Conservation (phyloP, 352 stramenopile species). For the Aphanomyces astaci region DNA sequence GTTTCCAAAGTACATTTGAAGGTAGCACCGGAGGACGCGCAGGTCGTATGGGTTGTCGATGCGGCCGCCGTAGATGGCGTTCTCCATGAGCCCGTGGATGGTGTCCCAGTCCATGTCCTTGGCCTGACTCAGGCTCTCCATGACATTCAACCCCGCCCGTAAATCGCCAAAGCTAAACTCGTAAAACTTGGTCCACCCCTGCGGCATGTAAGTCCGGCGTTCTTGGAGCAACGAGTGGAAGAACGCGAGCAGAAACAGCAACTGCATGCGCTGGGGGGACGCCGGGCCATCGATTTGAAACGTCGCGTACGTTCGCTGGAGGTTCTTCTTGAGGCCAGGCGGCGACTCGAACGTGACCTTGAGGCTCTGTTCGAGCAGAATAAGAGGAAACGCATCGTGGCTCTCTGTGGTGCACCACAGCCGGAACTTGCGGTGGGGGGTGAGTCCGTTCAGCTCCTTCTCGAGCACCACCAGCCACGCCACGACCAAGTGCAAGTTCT, state of each 20-base stretch:
- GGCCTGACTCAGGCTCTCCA: slow-evolving; percentile 64
- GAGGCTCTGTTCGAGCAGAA: slow-evolving; percentile 87
- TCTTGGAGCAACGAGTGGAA: slow-evolving; percentile 86
- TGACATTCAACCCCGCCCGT: slow-evolving; percentile 86
- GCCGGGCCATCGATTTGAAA: slow-evolving; percentile 61
- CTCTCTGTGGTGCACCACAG: slow-evolving; percentile 93
- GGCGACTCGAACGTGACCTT: slow-evolving; percentile 95
- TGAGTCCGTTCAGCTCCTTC: slow-evolving; percentile 78
- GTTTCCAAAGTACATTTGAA: slow-evolving; percentile 79
- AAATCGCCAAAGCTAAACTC: slow-evolving; percentile 94
- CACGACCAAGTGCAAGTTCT: slow-evolving; percentile 94
- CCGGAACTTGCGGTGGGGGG: slow-evolving; percentile 80
- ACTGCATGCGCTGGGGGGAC: slow-evolving; percentile 38
- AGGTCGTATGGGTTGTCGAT: slow-evolving; percentile 92
- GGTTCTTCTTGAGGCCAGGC: slow-evolving; percentile 92
- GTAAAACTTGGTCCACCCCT: slow-evolving; percentile 96
- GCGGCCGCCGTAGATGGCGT: slow-evolving; percentile 91
- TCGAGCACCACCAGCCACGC: slow-evolving; percentile 89
- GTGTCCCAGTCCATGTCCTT: slow-evolving; percentile 79
- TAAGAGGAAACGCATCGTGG: slow-evolving; percentile 84
- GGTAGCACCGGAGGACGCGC: slow-evolving; percentile 81
- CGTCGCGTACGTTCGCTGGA: slow-evolving; percentile 86
- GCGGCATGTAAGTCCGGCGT: slow-evolving; percentile 88
- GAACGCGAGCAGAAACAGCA: slow-evolving; percentile 85
- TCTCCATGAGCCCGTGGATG: slow-evolving; percentile 93